Conservation (phyloP, 169 alveolate species). For the Cryptosporidium felis region DNA sequence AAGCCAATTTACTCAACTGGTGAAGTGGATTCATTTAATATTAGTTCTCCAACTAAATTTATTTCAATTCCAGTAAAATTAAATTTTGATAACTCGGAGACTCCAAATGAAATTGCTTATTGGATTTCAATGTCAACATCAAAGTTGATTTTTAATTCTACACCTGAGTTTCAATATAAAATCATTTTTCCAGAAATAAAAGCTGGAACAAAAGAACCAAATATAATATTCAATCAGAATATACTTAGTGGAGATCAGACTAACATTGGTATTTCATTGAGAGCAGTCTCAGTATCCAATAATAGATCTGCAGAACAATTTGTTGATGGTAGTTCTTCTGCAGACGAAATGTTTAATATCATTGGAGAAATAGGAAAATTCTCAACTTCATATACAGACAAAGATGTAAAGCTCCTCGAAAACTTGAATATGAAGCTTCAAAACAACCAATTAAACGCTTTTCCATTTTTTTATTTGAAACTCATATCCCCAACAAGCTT, state of each 20-base stretch:
- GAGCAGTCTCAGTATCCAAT: constrained; percentile 30
- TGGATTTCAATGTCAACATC: constrained; percentile 31
- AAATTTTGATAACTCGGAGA: neutral
- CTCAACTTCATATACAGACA: neutral
- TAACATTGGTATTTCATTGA: neutral
- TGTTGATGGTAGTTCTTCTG: neutral
- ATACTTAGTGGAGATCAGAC: neutral
- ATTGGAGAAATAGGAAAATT: neutral
- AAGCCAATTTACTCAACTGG: constrained; percentile 13
- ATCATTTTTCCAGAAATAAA: constrained; percentile 9
- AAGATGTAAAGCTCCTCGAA: constrained; percentile 6
- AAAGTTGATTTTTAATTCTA: neutral
- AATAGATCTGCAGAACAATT: neutral
- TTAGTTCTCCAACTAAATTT: neutral
- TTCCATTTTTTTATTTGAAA: constrained; percentile 26
- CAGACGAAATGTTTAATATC: constrained; percentile 13
- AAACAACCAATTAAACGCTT: neutral
- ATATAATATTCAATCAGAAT: constrained; percentile 20
- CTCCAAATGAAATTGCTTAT: constrained; percentile 16
- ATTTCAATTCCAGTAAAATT: neutral
- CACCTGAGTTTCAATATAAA: constrained; percentile 11
- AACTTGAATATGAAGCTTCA: constrained; percentile 13
- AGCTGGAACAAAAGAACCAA: neutral
- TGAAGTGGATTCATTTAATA: neutral
- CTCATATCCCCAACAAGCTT: neutral